Conservation (phyloP, 139 green algal genomes). For the Microglena sp. region DNA sequence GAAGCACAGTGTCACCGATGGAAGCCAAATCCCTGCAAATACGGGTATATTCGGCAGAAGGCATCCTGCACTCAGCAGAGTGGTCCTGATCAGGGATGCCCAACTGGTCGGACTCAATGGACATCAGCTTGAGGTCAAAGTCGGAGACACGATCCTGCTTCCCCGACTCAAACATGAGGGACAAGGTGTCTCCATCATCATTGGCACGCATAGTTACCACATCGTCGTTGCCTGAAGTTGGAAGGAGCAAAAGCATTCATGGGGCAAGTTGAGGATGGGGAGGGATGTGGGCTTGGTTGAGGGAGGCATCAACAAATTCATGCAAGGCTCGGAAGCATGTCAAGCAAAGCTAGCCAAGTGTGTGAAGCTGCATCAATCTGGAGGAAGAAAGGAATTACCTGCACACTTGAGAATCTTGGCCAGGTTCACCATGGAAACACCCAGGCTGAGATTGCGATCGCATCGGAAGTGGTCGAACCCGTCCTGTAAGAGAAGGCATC, state of each 20-base stretch:
- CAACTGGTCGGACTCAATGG: slow-evolving; percentile 93
- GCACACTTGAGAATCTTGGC: slow-evolving; percentile 94
- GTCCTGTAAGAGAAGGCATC: too few relatives aligned
- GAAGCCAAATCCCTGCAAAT: slow-evolving; percentile 55
- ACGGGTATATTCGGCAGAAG: slow-evolving; percentile 80
- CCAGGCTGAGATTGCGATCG: slow-evolving; percentile 57
- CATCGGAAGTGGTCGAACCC: slow-evolving; percentile 92
- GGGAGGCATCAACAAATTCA: neutral
- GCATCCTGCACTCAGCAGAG: slow-evolving; percentile 17
- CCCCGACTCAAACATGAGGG: slow-evolving; percentile 84
- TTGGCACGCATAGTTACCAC: slow-evolving; percentile 89
- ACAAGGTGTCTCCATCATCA: slow-evolving; percentile 79
- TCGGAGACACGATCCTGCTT: slow-evolving; percentile 78
- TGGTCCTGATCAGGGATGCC: slow-evolving; percentile 81
- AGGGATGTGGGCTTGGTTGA: neutral
- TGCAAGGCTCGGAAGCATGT: neutral
- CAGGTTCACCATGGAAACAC: slow-evolving; percentile 88
- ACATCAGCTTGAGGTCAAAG: slow-evolving; percentile 97
- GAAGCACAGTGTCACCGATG: slow-evolving; percentile 86
- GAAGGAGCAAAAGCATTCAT: too few relatives aligned
- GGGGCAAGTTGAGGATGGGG: neutral
- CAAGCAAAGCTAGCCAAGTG: too few relatives aligned
- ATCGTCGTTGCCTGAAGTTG: slow-evolving; percentile 75
- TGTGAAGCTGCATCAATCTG: too few relatives aligned
- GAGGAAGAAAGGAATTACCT: too few relatives aligned